Evolutionary conservation across 768 basidiomycete genomes (phyloP).

Genomic region (Amanita brunnescens): DNA sequence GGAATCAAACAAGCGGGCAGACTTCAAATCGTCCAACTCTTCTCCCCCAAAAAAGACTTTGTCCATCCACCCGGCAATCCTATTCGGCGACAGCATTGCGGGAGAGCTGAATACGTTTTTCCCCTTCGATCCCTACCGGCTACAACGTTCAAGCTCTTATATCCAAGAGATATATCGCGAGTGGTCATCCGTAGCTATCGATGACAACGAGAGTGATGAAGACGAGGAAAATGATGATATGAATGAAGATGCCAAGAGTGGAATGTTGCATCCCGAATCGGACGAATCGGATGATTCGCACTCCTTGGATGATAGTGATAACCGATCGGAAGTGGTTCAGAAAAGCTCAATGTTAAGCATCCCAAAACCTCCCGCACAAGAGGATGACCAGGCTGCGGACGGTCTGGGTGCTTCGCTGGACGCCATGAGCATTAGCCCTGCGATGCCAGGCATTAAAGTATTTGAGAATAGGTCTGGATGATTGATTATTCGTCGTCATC

Average conservation of each 20-base stretch:
- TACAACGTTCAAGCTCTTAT: slow-evolving; percentile 68
- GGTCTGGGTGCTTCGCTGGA: slow-evolving; percentile 61
- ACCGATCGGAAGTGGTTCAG: slow-evolving; percentile 11
- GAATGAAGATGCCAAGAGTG: slow-evolving; percentile 39
- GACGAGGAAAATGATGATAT: slow-evolving; percentile 53
- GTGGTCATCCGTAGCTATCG: slow-evolving; percentile 78
- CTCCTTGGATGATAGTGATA: background rate
- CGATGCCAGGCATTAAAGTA: slow-evolving; percentile 2
- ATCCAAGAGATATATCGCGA: slow-evolving; percentile 84
- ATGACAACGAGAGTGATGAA: slow-evolving; percentile 64
- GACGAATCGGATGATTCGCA: background rate
- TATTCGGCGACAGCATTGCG: slow-evolving; percentile 30
- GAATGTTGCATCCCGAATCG: background rate
- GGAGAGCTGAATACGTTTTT: slow-evolving; percentile 89
- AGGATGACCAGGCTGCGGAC: slow-evolving; percentile 28
- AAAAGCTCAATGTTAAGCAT: slow-evolving; percentile 12
- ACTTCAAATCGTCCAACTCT: slow-evolving; percentile 21
- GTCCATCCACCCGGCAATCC: slow-evolving; percentile 16
- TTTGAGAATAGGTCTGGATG: background rate
- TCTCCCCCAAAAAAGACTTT: background rate
- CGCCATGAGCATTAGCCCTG: slow-evolving; percentile 81
- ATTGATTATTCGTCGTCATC: no score
- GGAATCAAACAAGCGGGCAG: slow-evolving; percentile 74
- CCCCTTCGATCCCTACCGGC: slow-evolving; percentile 95
- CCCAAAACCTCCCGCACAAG: slow-evolving; percentile 1